A percentile compares a stretch with the other conserved stretches of the same genome.
Conservation (phyloP, 495 filamentous ascomycete genomes). For the Aspergillus biplanus region DNA sequence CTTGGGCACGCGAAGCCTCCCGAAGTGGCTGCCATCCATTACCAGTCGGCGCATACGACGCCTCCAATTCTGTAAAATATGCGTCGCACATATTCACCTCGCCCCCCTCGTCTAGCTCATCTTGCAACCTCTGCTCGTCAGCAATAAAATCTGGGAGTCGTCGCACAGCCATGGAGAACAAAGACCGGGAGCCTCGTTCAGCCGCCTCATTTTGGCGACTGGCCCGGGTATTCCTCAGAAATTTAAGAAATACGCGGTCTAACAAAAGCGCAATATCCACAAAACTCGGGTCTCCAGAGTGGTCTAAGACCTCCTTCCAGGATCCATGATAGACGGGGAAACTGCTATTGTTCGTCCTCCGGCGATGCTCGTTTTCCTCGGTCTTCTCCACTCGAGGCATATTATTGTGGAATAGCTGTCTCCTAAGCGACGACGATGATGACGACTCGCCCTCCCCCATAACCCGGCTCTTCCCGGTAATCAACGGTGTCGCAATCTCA, state of each 20-base stretch:
- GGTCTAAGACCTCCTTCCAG: constrained; percentile 45
- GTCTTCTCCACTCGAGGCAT: not conserved
- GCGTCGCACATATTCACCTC: constrained; percentile 53
- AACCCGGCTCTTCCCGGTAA: constrained; percentile 40
- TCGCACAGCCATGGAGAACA: constrained; percentile 68
- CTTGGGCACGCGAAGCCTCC: constrained; percentile 67
- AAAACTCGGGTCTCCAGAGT: constrained; percentile 39
- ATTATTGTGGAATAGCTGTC: constrained; percentile 27
- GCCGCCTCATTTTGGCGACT: not conserved
- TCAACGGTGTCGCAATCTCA: constrained; percentile 50
- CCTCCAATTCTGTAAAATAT: constrained; percentile 71
- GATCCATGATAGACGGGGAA: constrained; percentile 39
- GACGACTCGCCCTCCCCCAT: not conserved
- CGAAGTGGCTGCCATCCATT: constrained; percentile 68
- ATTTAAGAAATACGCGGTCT: constrained; percentile 43
- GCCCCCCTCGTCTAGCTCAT: constrained; percentile 50
- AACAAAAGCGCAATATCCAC: constrained; percentile 43
- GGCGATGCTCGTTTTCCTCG: constrained; percentile 17
- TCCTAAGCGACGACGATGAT: constrained; percentile 19
- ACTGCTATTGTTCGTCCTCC: constrained; percentile 25
- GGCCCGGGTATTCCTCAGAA: constrained; percentile 40
- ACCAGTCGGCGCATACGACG: constrained; percentile 52
- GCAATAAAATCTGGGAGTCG: constrained; percentile 66
- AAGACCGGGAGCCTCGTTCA: constrained; percentile 49
- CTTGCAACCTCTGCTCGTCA: constrained; percentile 58